Base-by-base conservation (phyloP, 2,329 filamentous ascomycete species). In the Acephala macrosclerotiorum region DNA sequence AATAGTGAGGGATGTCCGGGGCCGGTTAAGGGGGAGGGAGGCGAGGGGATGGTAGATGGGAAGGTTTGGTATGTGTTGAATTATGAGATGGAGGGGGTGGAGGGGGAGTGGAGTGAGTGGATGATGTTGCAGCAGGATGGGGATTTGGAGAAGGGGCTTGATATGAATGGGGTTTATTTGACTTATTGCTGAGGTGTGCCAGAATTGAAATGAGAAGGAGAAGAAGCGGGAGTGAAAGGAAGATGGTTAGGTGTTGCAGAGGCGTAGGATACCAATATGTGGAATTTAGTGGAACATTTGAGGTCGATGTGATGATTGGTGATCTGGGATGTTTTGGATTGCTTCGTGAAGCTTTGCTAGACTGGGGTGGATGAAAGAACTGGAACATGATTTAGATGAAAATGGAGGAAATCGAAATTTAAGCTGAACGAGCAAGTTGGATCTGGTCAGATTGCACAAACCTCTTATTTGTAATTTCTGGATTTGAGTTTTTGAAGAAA, bases 31-130 rank as follows among this genome's bases (percentile, higher is more conserved):
- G 63, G 62, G 1, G 18, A 61, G 51, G 35, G 58, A n/a, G n/a
- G n/a, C n/a, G n/a, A n/a, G n/a, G n/a, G n/a, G n/a, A n/a, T n/a
- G n/a, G n/a, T n/a, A n/a, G n/a, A n/a, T 57, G 65, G 62, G 3
- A 40, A 60, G 22, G 25, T 62, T 12, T 58, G 62, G 16, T 70
- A 63, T 60, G 64, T 68, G 25, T 33, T 70, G 11, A 49, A 66
- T 55, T 59, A 62, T 45, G 61, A 59, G 18, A 45, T 20, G 20
- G 40, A 40, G 26, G 26, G 40, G 42, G 36, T 40, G 33, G 22
- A 3, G 59, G 45, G 16, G 20, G 45, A 9, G 33, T 60, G 42
- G 40, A 33, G 49, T 53, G 49, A 60, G 42, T 49, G 38, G 58
- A 49, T 9, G n/a, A 36, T 60, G 59, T 55, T 49, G 20, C 51